phyloP scores from a whole-genome alignment of 257 asterid species.

The Lantana camara region DNA sequence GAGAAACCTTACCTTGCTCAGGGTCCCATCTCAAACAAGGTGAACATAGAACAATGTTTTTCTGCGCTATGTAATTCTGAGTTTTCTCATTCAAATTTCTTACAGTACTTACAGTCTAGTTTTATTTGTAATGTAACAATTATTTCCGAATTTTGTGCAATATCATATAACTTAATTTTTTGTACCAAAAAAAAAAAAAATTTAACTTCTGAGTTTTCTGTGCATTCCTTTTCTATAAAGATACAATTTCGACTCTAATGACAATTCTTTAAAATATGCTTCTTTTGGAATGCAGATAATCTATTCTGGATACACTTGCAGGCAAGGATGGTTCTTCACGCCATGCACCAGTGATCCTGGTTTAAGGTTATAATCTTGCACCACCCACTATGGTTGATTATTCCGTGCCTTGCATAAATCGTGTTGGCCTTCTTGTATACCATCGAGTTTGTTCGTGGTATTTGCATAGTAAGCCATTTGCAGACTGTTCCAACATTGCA shows the following conservation, averaged over 20 bases:
- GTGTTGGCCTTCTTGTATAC: too few relatives aligned
- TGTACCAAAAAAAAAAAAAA: too few relatives aligned
- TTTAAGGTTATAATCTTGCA: constrained; percentile 58
- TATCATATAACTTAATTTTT: too few relatives aligned
- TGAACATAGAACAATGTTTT: constrained; percentile 33
- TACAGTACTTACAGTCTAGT: neutral
- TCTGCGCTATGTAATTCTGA: neutral
- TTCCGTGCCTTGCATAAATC: too few relatives aligned
- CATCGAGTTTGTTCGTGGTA: too few relatives aligned
- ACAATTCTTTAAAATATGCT: constrained; percentile 12
- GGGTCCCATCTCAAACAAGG: constrained; percentile 96
- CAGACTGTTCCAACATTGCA: too few relatives aligned
- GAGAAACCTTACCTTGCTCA: constrained; percentile 92
- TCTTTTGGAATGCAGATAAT: constrained; percentile 56
- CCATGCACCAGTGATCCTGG: constrained; percentile 89
- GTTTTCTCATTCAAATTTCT: constrained; percentile 7
- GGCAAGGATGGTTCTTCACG: constrained; percentile 95
- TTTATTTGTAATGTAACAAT: neutral
- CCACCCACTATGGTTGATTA: too few relatives aligned
- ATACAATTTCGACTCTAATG: neutral
- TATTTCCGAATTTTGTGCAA: constrained; percentile 10
- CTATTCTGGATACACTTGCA: constrained; percentile 92
- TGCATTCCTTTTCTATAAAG: neutral
- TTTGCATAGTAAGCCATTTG: too few relatives aligned
- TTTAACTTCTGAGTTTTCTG: neutral